Base-by-base conservation (phyloP, 257 asterid genomes). In the Cinchona pubescens region DNA sequence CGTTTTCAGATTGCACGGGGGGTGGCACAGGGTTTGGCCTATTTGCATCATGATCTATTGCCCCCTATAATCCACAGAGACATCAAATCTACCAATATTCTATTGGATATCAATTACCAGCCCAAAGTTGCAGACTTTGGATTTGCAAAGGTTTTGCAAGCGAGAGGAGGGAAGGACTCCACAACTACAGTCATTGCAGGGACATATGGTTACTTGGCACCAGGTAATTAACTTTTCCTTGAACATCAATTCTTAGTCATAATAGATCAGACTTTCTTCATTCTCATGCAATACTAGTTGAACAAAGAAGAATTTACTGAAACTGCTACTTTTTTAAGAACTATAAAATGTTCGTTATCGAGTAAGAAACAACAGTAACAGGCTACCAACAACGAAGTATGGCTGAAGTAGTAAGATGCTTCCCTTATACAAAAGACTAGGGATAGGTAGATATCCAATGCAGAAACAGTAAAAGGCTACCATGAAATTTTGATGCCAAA, bases 111-210 rank as follows among this genome's bases (percentile, higher is more conserved):
- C 3, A 83, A 89, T 82, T 89, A 88, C 37, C 92, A 86, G 30
- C 89, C 99, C 0, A 94, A 94, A 74, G 97, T 94, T 11, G 99
- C 97, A 0, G 99, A 94, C 76, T 94, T 94, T 30, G 99, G 97
- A 27, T 89, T 94, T 1, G 99, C 99, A 3, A 94, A 92, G 77
- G 95, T 94, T 63, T 81, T 94, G 76, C 97, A 86, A 75, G 97
- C 89, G 7, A 86, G 87, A 76, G 94, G 90, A 11, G 90, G 97
- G 12, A 86, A 85, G 79, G 96, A 92, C 76, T 88, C 92, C 56
- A 83, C 85, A 32, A 88, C 94, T 5, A 86, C 94, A 1, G 89
- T 84, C 29, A 82, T 91, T 75, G 97, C 97, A 0, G 99, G 99
- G 55, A 95, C 99, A 21, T 95, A 90, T 63, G 98, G 99, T n/a